Conservation (phyloP, 306 rosid genomes). For the Macrotyloma uniflorum region DNA sequence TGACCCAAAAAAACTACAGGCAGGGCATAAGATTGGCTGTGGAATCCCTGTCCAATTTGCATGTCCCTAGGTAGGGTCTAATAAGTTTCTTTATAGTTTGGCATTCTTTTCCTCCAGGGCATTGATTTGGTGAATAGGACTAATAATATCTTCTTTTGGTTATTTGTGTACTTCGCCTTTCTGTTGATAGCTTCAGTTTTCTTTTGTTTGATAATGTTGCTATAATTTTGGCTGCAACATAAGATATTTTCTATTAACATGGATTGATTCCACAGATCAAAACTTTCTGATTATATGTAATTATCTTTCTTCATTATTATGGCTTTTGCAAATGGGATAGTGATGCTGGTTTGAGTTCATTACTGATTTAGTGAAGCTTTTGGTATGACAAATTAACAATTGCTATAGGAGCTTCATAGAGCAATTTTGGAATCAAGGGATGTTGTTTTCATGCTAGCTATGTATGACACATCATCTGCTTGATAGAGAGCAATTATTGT, state of each 20-base stretch:
- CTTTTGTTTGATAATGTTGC: neutral
- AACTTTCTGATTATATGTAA: neutral
- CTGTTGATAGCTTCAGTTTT: neutral
- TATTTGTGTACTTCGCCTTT: neutral
- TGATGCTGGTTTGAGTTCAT: neutral
- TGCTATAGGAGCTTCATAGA: neutral
- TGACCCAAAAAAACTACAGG: neutral
- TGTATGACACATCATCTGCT: no score
- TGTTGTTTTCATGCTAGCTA: neutral
- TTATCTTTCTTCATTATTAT: neutral
- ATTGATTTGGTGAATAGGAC: neutral
- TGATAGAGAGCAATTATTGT: neutral
- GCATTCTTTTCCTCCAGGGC: neutral
- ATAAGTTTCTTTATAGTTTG: neutral
- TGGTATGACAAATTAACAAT: neutral
- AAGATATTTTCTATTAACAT: neutral
- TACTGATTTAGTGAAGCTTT: neutral
- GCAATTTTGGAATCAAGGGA: neutral
- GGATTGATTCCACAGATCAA: neutral
- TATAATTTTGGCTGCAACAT: neutral
- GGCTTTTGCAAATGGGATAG: neutral
- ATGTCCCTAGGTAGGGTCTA: neutral
- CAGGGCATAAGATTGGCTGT: neutral
- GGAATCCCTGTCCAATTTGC: neutral
- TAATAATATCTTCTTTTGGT: neutral